A percentile compares a stretch with the other conserved stretches of the same genome.
Conservation (phyloP, 148 eudicot genomes). For the Arbutus unedo region DNA sequence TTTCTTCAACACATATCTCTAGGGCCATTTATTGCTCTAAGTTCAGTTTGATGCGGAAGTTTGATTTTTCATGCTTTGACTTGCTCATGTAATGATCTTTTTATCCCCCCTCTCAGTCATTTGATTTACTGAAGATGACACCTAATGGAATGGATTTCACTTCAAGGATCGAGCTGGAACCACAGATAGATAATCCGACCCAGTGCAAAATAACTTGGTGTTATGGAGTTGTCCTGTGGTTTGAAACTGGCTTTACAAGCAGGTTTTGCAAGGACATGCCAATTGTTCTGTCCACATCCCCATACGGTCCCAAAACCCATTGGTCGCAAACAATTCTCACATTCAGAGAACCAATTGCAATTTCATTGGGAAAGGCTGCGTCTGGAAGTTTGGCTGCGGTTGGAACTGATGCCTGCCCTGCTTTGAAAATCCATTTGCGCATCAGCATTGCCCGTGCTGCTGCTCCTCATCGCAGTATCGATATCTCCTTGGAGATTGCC, state of each 20-base stretch:
- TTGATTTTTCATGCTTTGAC: constrained; percentile 3
- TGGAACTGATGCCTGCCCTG: constrained; percentile 64
- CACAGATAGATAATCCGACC: constrained; percentile 15
- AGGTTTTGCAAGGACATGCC: constrained; percentile 79
- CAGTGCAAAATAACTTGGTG: constrained; percentile 43
- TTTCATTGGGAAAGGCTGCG: constrained; percentile 36
- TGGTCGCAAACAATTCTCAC: constrained; percentile 91
- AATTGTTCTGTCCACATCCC: constrained; percentile 73
- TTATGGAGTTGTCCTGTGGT: constrained; percentile 84
- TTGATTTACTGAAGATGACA: constrained; percentile 80
- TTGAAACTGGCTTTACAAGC: constrained; percentile 79
- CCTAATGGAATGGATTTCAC: constrained; percentile 83
- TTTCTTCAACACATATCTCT: background rate
- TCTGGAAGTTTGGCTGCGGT: constrained; percentile 34
- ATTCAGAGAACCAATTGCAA: constrained; percentile 69
- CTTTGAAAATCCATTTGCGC: constrained; percentile 54
- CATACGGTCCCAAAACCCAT: constrained; percentile 67
- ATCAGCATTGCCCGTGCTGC: constrained; percentile 88
- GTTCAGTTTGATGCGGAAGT: background rate
- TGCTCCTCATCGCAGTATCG: constrained; percentile 79
- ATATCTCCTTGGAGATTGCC: constrained; percentile 75
- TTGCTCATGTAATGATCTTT: background rate
- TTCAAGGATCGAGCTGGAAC: constrained; percentile 55
- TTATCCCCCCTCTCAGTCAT: constrained; percentile 44
- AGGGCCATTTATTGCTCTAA: background rate